These are phyloP conservation scores for Juglanconis oblonga DNA, from an alignment of 2,329 filamentous ascomycete genomes.

Conservation along the genomic window DNA sequence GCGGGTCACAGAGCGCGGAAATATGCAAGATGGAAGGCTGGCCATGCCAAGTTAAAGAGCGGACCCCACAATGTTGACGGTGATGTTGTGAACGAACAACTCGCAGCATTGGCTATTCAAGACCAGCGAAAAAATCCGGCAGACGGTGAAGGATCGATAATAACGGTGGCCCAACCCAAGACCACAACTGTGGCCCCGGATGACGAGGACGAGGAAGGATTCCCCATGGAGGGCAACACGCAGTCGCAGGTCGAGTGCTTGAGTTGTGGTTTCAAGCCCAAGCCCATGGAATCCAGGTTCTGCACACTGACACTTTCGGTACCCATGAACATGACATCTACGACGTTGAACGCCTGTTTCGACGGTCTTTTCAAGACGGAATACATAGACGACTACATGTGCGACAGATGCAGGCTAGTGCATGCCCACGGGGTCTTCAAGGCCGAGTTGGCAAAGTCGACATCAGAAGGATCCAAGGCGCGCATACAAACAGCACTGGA, in stretches of 20 bases:
- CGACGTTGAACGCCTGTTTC: constrained; percentile 82
- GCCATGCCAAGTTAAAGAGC: constrained; percentile 9
- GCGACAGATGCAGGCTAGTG: constrained; percentile 85
- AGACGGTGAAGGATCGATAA: constrained; percentile 17
- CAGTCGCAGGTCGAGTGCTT: constrained; percentile 96
- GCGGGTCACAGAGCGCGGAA: constrained; percentile 73
- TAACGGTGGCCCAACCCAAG: constrained; percentile 15
- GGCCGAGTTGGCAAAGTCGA: constrained; percentile 54
- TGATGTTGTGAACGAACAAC: constrained; percentile 27
- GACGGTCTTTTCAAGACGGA: constrained; percentile 94
- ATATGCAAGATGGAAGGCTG: constrained; percentile 43
- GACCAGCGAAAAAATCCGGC: constrained; percentile 8
- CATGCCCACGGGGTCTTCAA: constrained; percentile 69
- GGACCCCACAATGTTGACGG: constrained; percentile 24
- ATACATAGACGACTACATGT: constrained; percentile 95
- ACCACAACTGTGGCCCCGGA: constrained; percentile 21
- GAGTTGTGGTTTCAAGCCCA: constrained; percentile 85
- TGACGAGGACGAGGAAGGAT: constrained; percentile 63
- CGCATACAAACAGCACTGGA: constrained; percentile 57
- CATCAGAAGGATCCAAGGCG: constrained; percentile 48
- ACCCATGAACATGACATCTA: constrained; percentile 72
- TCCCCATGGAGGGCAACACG: constrained; percentile 86
- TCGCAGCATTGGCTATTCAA: constrained; percentile 27
- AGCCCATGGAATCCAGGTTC: constrained; percentile 78
- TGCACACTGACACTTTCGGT: constrained; percentile 91